Evolutionary conservation across 1,284 basidiomycete genomes (phyloP).

Genomic region (Microbotryum saponariae): DNA sequence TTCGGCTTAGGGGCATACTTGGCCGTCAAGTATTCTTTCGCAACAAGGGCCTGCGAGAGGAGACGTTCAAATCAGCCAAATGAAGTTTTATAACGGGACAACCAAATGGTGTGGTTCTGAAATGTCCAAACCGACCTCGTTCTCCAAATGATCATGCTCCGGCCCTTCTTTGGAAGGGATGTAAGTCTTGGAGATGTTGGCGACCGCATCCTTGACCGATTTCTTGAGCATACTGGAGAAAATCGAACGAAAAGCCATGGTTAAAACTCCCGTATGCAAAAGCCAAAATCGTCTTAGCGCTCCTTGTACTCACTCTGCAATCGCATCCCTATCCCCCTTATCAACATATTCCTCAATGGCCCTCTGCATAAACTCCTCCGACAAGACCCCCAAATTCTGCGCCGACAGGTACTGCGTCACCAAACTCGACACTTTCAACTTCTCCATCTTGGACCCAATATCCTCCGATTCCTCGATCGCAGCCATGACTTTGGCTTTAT

Average conservation of each 20-base stretch:
- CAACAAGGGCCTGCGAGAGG: neutral
- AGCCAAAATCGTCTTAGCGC: no score
- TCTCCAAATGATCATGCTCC: slow-evolving; percentile 27
- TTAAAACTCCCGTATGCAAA: neutral
- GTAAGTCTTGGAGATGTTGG: slow-evolving; percentile 24
- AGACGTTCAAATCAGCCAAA: neutral
- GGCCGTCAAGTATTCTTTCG: slow-evolving; percentile 20
- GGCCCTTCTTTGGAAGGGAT: slow-evolving; percentile 19
- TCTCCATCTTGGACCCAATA: slow-evolving; percentile 35
- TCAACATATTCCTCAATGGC: slow-evolving; percentile 89
- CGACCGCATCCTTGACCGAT: slow-evolving; percentile 25
- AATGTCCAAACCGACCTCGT: slow-evolving; percentile 16
- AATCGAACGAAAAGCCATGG: neutral
- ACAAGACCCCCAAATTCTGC: slow-evolving; percentile 78
- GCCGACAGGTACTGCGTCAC: slow-evolving; percentile 81
- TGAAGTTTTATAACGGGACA: neutral
- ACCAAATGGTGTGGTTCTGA: fast-evolving
- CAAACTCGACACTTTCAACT: slow-evolving; percentile 49
- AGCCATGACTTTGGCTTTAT: slow-evolving; percentile 7
- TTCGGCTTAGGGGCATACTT: slow-evolving; percentile 27
- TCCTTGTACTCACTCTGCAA: slow-evolving; percentile 40
- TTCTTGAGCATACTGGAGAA: slow-evolving; percentile 31
- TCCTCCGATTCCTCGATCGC: slow-evolving; percentile 3
- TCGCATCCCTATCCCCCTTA: slow-evolving; percentile 87
- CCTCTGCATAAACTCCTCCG: slow-evolving; percentile 76